phyloP scores from a whole-genome alignment of 75 land plant species.

The Larix kaempferi region DNA sequence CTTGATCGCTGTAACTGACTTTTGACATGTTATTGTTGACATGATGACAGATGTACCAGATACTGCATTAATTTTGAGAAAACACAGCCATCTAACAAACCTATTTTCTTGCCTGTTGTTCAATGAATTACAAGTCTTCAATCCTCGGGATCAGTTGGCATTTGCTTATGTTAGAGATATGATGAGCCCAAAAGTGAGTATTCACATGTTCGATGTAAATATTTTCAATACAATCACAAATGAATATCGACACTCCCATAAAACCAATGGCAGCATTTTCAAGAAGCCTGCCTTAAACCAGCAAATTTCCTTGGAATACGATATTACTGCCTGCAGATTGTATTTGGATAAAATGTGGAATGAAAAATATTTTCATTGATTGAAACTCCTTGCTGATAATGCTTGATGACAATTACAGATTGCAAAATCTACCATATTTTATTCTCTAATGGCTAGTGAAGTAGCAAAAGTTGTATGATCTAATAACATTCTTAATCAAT shows the following conservation, averaged over 20 bases:
- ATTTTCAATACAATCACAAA: constrained; percentile 50
- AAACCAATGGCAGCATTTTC: neutral
- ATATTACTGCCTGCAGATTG: neutral
- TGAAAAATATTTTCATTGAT: neutral
- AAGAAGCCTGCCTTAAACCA: neutral
- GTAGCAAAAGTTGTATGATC: no score
- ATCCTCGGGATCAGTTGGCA: constrained; percentile 67
- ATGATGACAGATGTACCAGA: constrained; percentile 63
- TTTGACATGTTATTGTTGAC: no score
- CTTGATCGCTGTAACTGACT: neutral
- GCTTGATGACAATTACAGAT: no score
- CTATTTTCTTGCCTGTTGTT: constrained; percentile 68
- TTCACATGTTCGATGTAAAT: constrained; percentile 55
- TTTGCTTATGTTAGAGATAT: constrained; percentile 69
- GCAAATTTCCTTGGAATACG: neutral
- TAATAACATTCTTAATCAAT: no score
- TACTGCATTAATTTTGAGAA: constrained; percentile 55
- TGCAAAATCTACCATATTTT: no score
- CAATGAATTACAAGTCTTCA: constrained; percentile 70
- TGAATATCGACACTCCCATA: constrained; percentile 57
- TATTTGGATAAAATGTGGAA: constrained; percentile 6
- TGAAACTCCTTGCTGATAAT: no score
- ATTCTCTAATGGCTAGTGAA: no score
- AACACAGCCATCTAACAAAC: constrained; percentile 36
- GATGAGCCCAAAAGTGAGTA: constrained; percentile 49